Percentiles rank a stretch among this genome's conserved stretches.
phyloP scores from a whole-genome alignment of 2,329 filamentous ascomycete genomes.

The Scorias spongiosa region DNA sequence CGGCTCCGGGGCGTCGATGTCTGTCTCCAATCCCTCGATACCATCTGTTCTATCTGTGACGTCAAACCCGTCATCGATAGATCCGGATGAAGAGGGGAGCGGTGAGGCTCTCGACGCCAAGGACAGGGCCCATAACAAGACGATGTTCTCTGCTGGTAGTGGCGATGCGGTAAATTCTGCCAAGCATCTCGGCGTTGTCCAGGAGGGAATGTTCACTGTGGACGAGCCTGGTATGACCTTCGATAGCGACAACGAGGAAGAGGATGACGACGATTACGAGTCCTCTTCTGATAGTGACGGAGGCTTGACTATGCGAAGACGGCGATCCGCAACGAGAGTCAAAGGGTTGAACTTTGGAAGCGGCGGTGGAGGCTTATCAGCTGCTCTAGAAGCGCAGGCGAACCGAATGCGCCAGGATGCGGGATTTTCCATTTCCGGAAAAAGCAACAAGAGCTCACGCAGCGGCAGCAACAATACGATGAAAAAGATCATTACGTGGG shows the following conservation, averaged over 20 bases:
- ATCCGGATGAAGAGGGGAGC: constrained; percentile 12
- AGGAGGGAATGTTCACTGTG: constrained; percentile 1
- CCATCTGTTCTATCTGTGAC: constrained; percentile 36
- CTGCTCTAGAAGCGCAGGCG: constrained; percentile 4
- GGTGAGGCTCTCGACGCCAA: constrained; percentile 20
- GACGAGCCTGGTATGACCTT: constrained; percentile 18
- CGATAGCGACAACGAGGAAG: constrained; percentile 25
- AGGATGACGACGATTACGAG: constrained; percentile 17
- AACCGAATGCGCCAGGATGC: constrained; percentile 15
- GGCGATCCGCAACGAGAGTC: constrained; percentile 11
- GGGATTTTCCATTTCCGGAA: constrained; percentile 15
- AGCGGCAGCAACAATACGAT: constrained; percentile 36
- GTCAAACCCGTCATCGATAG: constrained; percentile 32
- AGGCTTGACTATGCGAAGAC: constrained; percentile 23
- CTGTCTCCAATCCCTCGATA: constrained; percentile 36
- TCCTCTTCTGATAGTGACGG: constrained; percentile 22
- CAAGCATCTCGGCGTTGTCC: neutral
- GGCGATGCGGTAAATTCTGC: neutral
- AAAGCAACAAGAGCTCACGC: constrained; percentile 24
- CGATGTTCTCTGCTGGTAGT: neutral
- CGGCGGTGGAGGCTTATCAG: constrained; percentile 1
- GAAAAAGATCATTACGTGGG: constrained; percentile 29
- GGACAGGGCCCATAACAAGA: constrained; percentile 9
- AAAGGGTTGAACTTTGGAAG: constrained; percentile 1
- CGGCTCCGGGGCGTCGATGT: constrained; percentile 32